Percentiles rank a stretch among this genome's conserved stretches.
Conservation (phyloP, 345 rosid genomes). For the Salix arbutifolia region DNA sequence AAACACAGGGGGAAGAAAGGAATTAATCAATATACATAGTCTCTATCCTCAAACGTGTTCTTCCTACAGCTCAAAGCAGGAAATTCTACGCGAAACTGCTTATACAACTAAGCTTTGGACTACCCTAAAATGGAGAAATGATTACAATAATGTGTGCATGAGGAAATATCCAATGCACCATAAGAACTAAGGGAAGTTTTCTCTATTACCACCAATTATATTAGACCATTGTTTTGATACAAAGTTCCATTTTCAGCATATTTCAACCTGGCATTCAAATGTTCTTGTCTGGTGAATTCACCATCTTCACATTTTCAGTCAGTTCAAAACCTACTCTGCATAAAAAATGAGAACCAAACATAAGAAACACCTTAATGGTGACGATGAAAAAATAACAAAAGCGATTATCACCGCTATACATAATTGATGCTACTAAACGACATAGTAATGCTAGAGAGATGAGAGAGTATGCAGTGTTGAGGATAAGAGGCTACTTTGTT, state of each 20-base stretch:
- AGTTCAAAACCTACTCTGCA: constrained; percentile 44
- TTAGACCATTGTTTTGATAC: constrained; percentile 40
- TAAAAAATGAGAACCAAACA: neutral
- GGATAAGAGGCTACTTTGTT: neutral
- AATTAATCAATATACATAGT: constrained; percentile 13
- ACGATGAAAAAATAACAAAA: neutral
- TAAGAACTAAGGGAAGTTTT: constrained; percentile 14
- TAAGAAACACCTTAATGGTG: neutral
- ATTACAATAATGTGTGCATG: constrained; percentile 25
- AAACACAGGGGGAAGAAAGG: neutral
- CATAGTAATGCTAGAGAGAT: neutral
- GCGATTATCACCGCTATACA: no score
- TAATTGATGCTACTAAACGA: neutral
- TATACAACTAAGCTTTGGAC: constrained; percentile 13
- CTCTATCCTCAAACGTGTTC: constrained; percentile 6
- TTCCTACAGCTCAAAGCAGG: constrained; percentile 20
- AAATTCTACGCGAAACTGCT: constrained; percentile 19
- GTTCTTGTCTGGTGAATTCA: constrained; percentile 31
- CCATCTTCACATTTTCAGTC: constrained; percentile 32
- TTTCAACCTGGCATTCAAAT: constrained; percentile 32
- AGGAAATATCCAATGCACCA: constrained; percentile 28
- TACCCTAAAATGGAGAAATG: constrained; percentile 13
- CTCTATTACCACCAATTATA: constrained; percentile 22
- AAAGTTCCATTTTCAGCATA: constrained; percentile 25
- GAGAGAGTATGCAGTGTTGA: neutral